Evolutionary conservation across 306 rosid genomes (phyloP), one percentile per base, ranked within the genome.

Genomic region (Gynostemma pentaphyllum): DNA sequence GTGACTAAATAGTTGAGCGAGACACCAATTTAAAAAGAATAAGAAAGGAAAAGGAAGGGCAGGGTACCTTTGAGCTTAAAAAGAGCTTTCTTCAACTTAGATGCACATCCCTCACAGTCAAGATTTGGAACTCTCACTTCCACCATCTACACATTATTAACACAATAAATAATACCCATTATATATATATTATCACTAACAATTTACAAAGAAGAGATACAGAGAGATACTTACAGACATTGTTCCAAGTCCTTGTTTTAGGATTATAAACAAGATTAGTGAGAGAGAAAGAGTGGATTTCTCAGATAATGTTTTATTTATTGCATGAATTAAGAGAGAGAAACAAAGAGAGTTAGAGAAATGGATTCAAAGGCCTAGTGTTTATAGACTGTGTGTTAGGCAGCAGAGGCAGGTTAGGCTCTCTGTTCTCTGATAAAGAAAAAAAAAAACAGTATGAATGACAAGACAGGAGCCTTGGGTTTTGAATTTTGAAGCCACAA

Each of bases 41-140:
- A 34, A 1, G 3, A 4, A n/a, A 34, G 39, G 9, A 4, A 34
- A 34, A 34, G 1, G 9, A 50, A 4, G 1, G 1, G 3, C 0
- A 4, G 0, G 8, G 16, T 76, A 92, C 98, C 98, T 86, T 92
- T 92, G 50, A 92, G 84, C 66, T 92, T 92, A 70, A 80, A 63
- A 71, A 92, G 81, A 23, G 88, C 82, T 74, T 73, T 88, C 84
- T 77, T 92, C 46, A 92, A 42, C 81, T 92, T 92, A 0, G 94
- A 72, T 75, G 98, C 95, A 67, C 98, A 88, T 40, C 96, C 98
- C 56, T 92, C 95, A 64, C 98, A 92, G 64, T 92, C 98, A 46
- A 92, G 96, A 70, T 92, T 92, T 23, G 96, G 90, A 56, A 92
- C 98, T 86, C 95, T 85, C 53, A 88, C 90, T 72, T 92, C 98